These are phyloP conservation scores for Endocalyx cinctus DNA, from an alignment of 2,329 filamentous ascomycete genomes.

Conservation along the genomic window DNA sequence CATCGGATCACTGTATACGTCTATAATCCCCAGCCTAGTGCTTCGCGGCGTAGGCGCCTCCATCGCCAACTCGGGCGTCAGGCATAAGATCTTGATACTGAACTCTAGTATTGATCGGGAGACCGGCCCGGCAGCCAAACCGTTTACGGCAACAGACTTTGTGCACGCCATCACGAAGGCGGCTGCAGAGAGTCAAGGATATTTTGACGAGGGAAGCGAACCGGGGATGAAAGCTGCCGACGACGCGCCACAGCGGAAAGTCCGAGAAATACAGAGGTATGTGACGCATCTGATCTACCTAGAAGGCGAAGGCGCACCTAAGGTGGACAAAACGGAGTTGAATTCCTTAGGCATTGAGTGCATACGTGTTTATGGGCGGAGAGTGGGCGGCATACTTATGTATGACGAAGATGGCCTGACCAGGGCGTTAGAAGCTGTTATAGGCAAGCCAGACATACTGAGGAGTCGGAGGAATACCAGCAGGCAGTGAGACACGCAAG, in stretches of 20 bases:
- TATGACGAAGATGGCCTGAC: constrained; percentile 75
- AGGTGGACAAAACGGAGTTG: constrained; percentile 63
- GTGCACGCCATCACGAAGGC: constrained; percentile 74
- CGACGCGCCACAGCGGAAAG: constrained; percentile 19
- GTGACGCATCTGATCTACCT: constrained; percentile 83
- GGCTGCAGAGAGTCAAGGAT: constrained; percentile 61
- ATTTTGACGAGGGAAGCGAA: constrained; percentile 15
- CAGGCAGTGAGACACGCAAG: constrained; percentile 19
- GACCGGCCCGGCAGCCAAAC: constrained; percentile 63
- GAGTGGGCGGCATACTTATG: constrained; percentile 46
- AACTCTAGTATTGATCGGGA: constrained; percentile 84
- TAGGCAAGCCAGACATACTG: constrained; percentile 52
- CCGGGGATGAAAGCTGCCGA: background rate
- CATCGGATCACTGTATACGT: constrained; percentile 92
- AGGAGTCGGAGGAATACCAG: constrained; percentile 42
- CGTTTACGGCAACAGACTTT: constrained; percentile 76
- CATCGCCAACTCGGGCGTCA: constrained; percentile 32
- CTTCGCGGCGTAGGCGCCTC: constrained; percentile 69
- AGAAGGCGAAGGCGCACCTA: constrained; percentile 64
- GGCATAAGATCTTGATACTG: constrained; percentile 75
- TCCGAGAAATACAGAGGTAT: constrained; percentile 53
- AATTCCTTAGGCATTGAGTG: constrained; percentile 67
- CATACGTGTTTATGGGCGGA: constrained; percentile 71
- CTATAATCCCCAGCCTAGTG: constrained; percentile 77
- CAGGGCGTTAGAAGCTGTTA: constrained; percentile 71